Conservation (phyloP, 805 yeast species). For the Wickerhamiella sergipiensis region DNA sequence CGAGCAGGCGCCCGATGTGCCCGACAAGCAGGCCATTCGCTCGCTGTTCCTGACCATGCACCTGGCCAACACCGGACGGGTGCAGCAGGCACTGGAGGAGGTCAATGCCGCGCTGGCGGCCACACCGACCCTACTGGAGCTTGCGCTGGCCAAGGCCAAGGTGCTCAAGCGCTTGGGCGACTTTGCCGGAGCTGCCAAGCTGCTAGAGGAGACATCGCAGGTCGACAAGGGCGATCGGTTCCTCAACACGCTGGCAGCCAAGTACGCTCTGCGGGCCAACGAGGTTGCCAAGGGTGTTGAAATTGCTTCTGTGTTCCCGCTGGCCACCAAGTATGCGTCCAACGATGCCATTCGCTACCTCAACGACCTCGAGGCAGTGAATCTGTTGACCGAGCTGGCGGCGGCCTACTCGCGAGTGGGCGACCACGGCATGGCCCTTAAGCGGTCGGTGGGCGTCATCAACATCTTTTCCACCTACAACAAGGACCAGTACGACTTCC, state of each 20-base stretch:
- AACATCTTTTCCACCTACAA: constrained; percentile 57
- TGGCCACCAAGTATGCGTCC: constrained; percentile 49
- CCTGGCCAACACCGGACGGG: constrained; percentile 41
- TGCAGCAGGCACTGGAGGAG: constrained; percentile 38
- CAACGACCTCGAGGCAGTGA: constrained; percentile 78
- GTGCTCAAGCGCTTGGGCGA: constrained; percentile 62
- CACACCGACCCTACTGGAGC: constrained; percentile 73
- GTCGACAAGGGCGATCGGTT: constrained; percentile 84
- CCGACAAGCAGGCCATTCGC: constrained; percentile 9
- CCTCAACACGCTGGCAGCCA: constrained; percentile 75
- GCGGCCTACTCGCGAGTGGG: constrained; percentile 62
- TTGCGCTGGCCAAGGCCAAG: constrained; percentile 67
- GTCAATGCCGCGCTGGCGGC: constrained; percentile 23
- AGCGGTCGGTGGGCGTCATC: constrained; percentile 56
- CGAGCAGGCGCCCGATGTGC: constrained; percentile 8
- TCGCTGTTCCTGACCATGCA: constrained; percentile 37
- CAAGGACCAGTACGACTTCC: constrained; percentile 89
- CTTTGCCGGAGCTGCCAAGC: constrained; percentile 43
- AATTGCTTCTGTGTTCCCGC: constrained; percentile 51
- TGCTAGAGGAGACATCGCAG: constrained; percentile 56
- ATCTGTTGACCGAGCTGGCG: constrained; percentile 79
- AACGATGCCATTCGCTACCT: constrained; percentile 71
- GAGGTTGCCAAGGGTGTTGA: constrained; percentile 60
- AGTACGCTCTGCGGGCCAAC: constrained; percentile 68
- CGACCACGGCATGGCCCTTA: constrained; percentile 58